Conservation (phyloP, 495 filamentous ascomycete species). For the Massariosphaeria phaeospora region DNA sequence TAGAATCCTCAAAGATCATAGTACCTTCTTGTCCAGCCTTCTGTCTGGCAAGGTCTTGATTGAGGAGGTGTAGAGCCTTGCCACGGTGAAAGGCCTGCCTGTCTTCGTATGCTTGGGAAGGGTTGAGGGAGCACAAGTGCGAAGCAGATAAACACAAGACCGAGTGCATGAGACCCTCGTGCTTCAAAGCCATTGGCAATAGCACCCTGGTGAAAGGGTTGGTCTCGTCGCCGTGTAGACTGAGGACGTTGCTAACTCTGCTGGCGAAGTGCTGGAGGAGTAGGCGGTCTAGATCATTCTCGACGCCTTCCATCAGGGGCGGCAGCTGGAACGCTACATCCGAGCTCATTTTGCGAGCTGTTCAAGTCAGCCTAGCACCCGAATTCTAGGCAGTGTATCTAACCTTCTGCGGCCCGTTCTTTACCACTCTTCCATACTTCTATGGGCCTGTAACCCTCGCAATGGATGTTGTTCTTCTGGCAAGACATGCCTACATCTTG, state of each 20-base stretch:
- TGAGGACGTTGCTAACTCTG: constrained; percentile 73
- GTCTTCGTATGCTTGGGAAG: constrained; percentile 37
- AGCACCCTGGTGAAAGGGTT: constrained; percentile 89
- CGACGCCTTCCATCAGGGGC: constrained; percentile 76
- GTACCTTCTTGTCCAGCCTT: constrained; percentile 41
- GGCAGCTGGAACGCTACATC: constrained; percentile 58
- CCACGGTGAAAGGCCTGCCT: constrained; percentile 56
- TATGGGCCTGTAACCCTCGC: constrained; percentile 88
- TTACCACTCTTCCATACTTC: constrained; percentile 81
- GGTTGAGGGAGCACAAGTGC: constrained; percentile 57
- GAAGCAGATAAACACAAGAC: constrained; percentile 81
- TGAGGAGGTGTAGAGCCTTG: constrained; percentile 48
- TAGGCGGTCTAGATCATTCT: constrained; percentile 75
- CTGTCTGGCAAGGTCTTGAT: constrained; percentile 18
- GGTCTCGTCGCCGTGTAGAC: constrained; percentile 71
- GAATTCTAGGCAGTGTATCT: not conserved
- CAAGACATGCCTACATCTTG: constrained; percentile 67
- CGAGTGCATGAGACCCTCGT: constrained; percentile 88
- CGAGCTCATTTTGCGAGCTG: constrained; percentile 28
- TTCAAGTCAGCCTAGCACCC: constrained; percentile 11
- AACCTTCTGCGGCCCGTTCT: constrained; percentile 72
- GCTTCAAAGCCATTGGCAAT: constrained; percentile 75
- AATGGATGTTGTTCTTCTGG: constrained; percentile 88
- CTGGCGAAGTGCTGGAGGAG: constrained; percentile 85
- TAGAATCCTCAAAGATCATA: constrained; percentile 49